Base-by-base conservation (phyloP, 1,284 basidiomycete genomes). In the Somion occarium region DNA sequence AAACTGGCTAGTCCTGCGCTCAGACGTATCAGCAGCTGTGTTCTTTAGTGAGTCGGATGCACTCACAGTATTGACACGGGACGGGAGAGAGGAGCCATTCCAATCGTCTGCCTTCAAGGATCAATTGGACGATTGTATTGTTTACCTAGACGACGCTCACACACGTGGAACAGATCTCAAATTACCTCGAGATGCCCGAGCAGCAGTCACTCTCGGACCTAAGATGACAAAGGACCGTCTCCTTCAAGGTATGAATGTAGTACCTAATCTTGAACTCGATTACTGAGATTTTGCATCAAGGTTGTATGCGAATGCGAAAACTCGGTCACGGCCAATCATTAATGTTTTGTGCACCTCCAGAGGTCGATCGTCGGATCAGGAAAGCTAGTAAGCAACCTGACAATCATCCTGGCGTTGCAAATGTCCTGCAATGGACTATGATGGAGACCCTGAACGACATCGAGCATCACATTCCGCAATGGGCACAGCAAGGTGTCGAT, bases 111-210 rank as follows among this genome's bases (percentile, higher is more conserved):
- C 71, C 0, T 79, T 71, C 54, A 63, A 58, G 2, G 64, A 70
- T 37, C 70, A 71, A 49, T 61, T 81, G 0, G 67, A 72, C 15
- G 64, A 68, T 54, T 79, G 76, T 27, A 53, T 79, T 3, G 57
- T 80, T 1, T 82, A 83, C 52, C 71, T 83, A 0, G 80, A 82
- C 41, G 80, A 83, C 56, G 75, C 74, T 1, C 79, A 82, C 53
- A 82, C 81, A 0, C 64, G 80, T 24, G 80, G 80, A 5, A 81
- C 78, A 0, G 79, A 82, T 57, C 62, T 82, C 15, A 79, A 73
- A 39, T 62, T 82, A 27, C 79, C 80, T 0, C 43, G 18, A 1
- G 53, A 66, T 19, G 69, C 65, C 44, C 68, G 74, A 3, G 80
- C 80, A 18, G 73, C 70, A 1, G 78, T 81, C 3, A 82, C 78